These are phyloP conservation scores for Trifolium pratense DNA, from an alignment of 306 rosid species.

Conservation along the genomic window DNA sequence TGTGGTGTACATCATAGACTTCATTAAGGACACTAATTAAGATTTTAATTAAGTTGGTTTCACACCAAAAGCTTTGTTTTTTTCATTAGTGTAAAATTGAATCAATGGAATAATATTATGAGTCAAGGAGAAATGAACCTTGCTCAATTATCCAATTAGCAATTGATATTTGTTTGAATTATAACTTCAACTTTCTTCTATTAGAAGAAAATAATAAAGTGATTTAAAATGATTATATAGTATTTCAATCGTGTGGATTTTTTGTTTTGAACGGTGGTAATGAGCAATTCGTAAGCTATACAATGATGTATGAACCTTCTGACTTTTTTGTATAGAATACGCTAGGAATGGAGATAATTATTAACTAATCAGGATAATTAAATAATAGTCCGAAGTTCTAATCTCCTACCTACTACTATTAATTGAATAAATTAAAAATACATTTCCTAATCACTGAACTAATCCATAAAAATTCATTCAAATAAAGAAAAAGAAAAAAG, in stretches of 20 bases:
- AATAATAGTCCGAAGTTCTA: slow-evolving; percentile 25
- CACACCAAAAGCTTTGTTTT: neutral
- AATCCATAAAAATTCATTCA: neutral
- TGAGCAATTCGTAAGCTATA: slow-evolving; percentile 12
- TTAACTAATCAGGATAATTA: slow-evolving; percentile 15
- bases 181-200: slow-evolving; percentile 13
- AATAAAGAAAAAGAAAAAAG: too few species aligned
- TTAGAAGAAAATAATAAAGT: neutral
- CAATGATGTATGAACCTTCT: slow-evolving; percentile 17
- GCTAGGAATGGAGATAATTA: slow-evolving; percentile 11
- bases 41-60: too few species aligned
- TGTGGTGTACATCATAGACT: too few species aligned
- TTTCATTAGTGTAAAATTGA: neutral
- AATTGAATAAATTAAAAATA: slow-evolving; percentile 22
- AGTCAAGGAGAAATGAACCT: slow-evolving; percentile 24
- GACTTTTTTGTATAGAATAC: slow-evolving; percentile 41
- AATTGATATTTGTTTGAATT: slow-evolving; percentile 30
- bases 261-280: neutral
- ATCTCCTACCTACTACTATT: slow-evolving; percentile 41
- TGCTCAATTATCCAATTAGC: neutral
- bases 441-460: neutral
- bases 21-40: too few species aligned
- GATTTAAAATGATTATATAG: neutral
- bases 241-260: neutral
- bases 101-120: neutral